Percentiles rank a stretch among this genome's conserved stretches.
Evolutionary conservation across 2,329 filamentous ascomycete species (phyloP).

Genomic region (Aspergillus persii): DNA sequence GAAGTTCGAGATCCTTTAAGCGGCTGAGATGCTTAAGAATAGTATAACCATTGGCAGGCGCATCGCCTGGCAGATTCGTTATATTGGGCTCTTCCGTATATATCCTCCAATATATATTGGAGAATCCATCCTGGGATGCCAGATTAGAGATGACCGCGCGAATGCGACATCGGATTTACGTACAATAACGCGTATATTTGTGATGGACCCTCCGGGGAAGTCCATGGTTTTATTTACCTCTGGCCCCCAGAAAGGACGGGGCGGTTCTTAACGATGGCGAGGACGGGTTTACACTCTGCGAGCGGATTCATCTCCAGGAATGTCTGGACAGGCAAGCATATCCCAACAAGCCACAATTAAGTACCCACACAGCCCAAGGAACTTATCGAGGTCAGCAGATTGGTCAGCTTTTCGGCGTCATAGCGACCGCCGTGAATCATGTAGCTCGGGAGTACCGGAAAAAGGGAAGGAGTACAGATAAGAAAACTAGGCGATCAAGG

Average conservation of each 20-base stretch:
- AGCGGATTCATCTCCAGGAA: constrained; percentile 36
- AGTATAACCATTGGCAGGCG: constrained; percentile 36
- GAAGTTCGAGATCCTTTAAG: constrained; percentile 39
- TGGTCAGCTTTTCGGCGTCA: constrained; percentile 18
- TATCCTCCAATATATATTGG: constrained; percentile 43
- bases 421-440: constrained; percentile 9
- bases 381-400: constrained; percentile 20
- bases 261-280: constrained; percentile 28
- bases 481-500: constrained; percentile 1
- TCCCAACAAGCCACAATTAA: constrained; percentile 8
- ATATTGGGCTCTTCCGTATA: constrained; percentile 38
- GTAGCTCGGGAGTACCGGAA: constrained; percentile 3
- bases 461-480: not conserved
- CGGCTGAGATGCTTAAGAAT: constrained; percentile 40
- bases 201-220: constrained; percentile 43
- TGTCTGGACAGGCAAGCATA: constrained; percentile 8
- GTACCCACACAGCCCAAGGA: constrained; percentile 18
- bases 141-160: constrained; percentile 19
- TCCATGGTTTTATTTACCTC: constrained; percentile 38
- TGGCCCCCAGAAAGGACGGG: constrained; percentile 22
- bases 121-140: constrained; percentile 40
- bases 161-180: constrained; percentile 17
- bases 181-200: constrained; percentile 44
- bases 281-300: constrained; percentile 19
- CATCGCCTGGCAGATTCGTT: constrained; percentile 28